These are phyloP conservation scores for Lactifluus pinguis DNA, from an alignment of 768 basidiomycete species.

Conservation along the genomic window DNA sequence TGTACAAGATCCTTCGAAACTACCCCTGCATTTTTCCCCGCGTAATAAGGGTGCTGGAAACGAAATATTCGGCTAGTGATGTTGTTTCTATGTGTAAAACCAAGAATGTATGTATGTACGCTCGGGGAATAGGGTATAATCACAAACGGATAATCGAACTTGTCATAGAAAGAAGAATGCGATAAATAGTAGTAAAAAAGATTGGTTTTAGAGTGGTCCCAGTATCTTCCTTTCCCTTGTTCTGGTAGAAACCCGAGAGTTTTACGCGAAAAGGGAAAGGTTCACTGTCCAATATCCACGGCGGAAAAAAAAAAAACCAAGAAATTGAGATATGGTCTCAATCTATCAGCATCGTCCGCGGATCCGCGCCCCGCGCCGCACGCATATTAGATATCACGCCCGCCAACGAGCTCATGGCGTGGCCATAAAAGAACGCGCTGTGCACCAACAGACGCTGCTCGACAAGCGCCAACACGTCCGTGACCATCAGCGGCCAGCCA, in stretches of 20 bases:
- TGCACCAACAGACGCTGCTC: slow-evolving; percentile 33
- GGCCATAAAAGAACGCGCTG: slow-evolving; percentile 32
- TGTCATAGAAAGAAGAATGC: background rate
- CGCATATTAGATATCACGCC: slow-evolving; percentile 34
- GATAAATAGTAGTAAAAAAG: background rate
- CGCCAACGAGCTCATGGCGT: slow-evolving; percentile 31
- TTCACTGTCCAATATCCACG: too few species aligned
- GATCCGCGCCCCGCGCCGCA: slow-evolving; percentile 31
- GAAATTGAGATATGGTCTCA: slow-evolving; percentile 12
- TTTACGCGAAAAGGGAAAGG: too few species aligned
- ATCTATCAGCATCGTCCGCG: slow-evolving; percentile 28
- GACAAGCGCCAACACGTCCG: slow-evolving; percentile 35
- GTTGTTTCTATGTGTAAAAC: background rate
- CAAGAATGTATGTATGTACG: background rate
- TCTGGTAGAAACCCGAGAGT: background rate
- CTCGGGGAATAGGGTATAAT: background rate
- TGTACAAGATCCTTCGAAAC: background rate
- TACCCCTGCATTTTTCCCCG: background rate
- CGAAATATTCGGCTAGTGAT: background rate
- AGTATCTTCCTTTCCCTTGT: background rate
- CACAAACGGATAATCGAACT: background rate
- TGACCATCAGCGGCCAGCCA: slow-evolving; percentile 36
- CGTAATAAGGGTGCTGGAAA: background rate
- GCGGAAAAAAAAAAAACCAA: background rate
- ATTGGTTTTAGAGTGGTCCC: background rate